Conservation (phyloP, 2,329 filamentous ascomycete genomes). For the Chaetomium sp. region DNA sequence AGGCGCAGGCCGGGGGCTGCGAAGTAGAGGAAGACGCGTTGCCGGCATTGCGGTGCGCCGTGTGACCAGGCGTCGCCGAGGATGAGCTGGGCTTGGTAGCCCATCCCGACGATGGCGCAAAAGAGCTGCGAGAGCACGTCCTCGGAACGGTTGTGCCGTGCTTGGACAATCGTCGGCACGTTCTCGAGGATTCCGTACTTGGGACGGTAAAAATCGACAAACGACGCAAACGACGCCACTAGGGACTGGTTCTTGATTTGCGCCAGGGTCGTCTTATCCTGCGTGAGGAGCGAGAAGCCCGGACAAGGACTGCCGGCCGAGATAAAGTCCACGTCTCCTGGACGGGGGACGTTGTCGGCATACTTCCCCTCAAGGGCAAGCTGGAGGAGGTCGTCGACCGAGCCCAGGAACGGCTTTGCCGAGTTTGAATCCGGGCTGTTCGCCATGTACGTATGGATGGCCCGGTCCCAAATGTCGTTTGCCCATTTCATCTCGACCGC, state of each 20-base stretch:
- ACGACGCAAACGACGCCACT: constrained; percentile 74
- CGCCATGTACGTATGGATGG: constrained; percentile 73
- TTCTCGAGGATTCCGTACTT: constrained; percentile 79
- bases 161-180: constrained; percentile 65
- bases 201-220: constrained; percentile 73
- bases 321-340: constrained; percentile 69
- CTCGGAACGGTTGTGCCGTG: constrained; percentile 45
- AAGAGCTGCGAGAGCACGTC: constrained; percentile 75
- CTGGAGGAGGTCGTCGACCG: constrained; percentile 68
- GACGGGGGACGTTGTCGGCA: constrained; percentile 52
- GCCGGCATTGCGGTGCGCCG: constrained; percentile 66
- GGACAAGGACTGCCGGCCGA: constrained; percentile 76
- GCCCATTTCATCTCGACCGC: constrained; percentile 66
- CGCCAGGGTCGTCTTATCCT: constrained; percentile 52
- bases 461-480: constrained; percentile 65
- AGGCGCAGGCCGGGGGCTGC: constrained; percentile 66
- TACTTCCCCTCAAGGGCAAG: constrained; percentile 56
- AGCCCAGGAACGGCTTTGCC: constrained; percentile 65
- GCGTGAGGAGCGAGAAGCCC: constrained; percentile 70
- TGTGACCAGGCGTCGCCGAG: constrained; percentile 70
- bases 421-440: constrained; percentile 52
- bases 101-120: constrained; percentile 71
- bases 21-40: constrained; percentile 70
- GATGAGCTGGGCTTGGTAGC: constrained; percentile 72
- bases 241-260: constrained; percentile 74